These are phyloP conservation scores for Hirsutella minnesotensis DNA, from an alignment of 2,329 filamentous ascomycete genomes.

Conservation along the genomic window DNA sequence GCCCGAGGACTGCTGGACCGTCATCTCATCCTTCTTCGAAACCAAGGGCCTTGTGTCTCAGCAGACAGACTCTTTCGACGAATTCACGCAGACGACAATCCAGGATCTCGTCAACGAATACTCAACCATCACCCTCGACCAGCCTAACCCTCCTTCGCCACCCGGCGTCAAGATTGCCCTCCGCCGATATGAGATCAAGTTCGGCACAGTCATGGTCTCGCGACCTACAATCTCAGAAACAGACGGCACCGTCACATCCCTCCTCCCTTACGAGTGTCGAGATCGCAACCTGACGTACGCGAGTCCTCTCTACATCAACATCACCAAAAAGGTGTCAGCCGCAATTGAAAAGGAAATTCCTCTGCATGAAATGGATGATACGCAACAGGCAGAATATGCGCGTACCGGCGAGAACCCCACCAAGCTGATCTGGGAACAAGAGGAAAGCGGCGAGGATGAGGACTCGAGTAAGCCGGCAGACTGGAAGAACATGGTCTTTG, in stretches of 20 bases:
- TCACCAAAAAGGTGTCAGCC: conserved; percentile 73
- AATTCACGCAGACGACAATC: conserved; percentile 89
- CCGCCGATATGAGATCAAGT: conserved; percentile 89
- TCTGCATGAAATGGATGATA: conserved; percentile 55
- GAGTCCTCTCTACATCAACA: conserved; percentile 78
- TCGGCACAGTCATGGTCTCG: conserved; percentile 80
- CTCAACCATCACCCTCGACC: conserved; percentile 82
- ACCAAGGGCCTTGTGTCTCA: conserved; percentile 92
- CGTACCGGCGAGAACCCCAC: conserved; percentile 46
- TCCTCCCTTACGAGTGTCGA: conserved; percentile 90
- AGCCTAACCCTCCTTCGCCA: conserved; percentile 67
- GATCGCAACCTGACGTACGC: conserved; percentile 94
- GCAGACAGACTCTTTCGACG: conserved; percentile 96
- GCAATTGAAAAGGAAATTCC: conserved; percentile 65
- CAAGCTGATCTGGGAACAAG: conserved; percentile 48
- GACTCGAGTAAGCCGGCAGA: conserved; percentile 41
- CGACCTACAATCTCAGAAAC: conserved; percentile 87
- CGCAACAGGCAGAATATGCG: conserved; percentile 43
- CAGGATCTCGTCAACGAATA: conserved; percentile 92
- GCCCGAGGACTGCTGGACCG: conserved; percentile 95
- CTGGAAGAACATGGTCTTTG: conserved; percentile 67
- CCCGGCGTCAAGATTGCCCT: conserved; percentile 74
- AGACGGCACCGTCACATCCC: conserved; percentile 73
- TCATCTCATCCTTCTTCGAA: conserved; percentile 95
- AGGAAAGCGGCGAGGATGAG: conserved; percentile 37